Conservation (phyloP, 768 basidiomycete genomes). For the Russula ochroleuca region DNA sequence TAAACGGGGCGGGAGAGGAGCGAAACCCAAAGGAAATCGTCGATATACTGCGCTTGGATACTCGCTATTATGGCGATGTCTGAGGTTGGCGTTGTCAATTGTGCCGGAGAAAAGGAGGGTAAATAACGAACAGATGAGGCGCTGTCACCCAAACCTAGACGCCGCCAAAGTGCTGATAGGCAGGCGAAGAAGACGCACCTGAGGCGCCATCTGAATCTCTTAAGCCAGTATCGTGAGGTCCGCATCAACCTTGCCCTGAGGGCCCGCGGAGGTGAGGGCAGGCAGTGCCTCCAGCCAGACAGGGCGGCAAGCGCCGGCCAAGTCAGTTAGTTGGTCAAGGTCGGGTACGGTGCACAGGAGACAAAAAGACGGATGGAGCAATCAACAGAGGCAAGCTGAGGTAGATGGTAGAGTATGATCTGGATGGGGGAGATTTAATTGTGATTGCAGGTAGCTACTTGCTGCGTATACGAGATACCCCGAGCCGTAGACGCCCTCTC, state of each 20-base stretch:
- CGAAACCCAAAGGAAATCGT: not conserved
- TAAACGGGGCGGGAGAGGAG: not conserved
- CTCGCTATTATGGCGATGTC: not conserved
- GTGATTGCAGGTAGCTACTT: no score
- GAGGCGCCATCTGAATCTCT: not conserved
- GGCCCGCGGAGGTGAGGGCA: not conserved
- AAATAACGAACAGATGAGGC: not conserved
- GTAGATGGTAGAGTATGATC: no score
- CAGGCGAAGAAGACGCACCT: not conserved
- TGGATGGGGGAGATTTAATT: no score
- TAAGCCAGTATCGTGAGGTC: not conserved
- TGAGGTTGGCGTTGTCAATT: not conserved
- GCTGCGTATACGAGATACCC: no score
- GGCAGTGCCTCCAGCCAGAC: no score
- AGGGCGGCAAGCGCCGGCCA: no score
- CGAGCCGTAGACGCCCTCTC: not conserved
- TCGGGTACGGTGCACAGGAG: no score
- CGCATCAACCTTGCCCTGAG: not conserved
- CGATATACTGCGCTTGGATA: not conserved
- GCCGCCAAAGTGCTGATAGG: slow-evolving; percentile 1
- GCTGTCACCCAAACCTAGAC: not conserved
- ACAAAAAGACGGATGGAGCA: no score
- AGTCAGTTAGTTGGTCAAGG: no score
- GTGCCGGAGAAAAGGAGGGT: not conserved
- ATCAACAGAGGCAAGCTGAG: no score